phyloP scores from a whole-genome alignment of 164 flowering plant species.

The Annona squamosa region DNA sequence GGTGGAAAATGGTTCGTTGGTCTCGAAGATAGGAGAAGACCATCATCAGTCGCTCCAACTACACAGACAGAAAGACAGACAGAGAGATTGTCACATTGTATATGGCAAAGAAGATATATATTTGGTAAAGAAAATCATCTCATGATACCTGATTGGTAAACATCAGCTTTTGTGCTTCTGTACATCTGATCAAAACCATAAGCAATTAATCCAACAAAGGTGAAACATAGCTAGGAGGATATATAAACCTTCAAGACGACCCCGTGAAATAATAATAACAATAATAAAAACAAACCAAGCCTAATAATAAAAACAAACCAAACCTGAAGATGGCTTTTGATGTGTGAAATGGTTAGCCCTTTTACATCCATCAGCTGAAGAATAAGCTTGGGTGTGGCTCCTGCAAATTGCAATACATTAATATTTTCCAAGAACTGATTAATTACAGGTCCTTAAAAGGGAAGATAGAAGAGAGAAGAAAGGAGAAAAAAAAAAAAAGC shows the following conservation, averaged over 20 bases:
- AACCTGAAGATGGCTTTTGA: conserved; percentile 96
- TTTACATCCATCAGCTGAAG: conserved; percentile 80
- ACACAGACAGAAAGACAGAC: conserved; percentile 9
- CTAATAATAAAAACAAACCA: conserved; percentile 16
- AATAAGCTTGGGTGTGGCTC: conserved; percentile 87
- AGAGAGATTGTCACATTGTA: not conserved
- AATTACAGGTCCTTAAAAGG: not conserved
- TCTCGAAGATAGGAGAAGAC: conserved; percentile 19
- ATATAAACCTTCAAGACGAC: not conserved
- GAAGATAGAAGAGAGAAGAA: not conserved
- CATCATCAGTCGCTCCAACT: conserved; percentile 26
- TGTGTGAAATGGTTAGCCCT: conserved; percentile 84
- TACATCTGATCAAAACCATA: conserved; percentile 48
- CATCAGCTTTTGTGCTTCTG: conserved; percentile 60
- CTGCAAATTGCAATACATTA: conserved; percentile 20
- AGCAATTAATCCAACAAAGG: not conserved
- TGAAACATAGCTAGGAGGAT: not conserved
- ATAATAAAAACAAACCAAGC: conserved; percentile 16
- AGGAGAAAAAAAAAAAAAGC: conserved; percentile 2
- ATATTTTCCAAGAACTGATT: no score
- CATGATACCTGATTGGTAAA: conserved; percentile 38
- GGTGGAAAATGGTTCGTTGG: conserved; percentile 22
- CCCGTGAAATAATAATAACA: not conserved
- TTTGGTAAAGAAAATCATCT: not conserved
- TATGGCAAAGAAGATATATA: not conserved